Percentiles rank a stretch among this genome's conserved stretches.
Conservation (phyloP, 768 basidiomycete genomes). For the Kwoniella dejecticola region DNA sequence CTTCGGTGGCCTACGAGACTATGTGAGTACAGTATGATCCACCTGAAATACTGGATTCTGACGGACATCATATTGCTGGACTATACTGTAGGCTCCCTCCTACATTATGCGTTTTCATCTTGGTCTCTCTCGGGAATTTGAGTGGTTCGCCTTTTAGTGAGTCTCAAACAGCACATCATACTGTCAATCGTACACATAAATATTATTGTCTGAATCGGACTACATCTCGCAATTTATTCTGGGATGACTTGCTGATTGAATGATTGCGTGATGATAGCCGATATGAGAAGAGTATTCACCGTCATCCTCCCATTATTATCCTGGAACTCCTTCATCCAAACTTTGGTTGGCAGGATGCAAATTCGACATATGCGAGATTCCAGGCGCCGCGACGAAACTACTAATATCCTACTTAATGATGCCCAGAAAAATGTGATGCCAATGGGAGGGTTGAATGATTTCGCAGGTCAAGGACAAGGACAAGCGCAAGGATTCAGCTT, state of each 20-base stretch:
- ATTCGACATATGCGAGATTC: background rate
- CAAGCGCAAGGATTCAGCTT: background rate
- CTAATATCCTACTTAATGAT: background rate
- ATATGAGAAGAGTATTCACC: conserved; percentile 13
- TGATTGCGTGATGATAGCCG: background rate
- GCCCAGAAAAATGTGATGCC: background rate
- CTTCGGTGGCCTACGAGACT: conserved; percentile 8
- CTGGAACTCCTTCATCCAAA: conserved; percentile 5
- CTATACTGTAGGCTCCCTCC: conserved; percentile 1
- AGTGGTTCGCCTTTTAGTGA: background rate
- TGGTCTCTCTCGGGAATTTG: background rate
- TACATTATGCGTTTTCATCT: background rate
- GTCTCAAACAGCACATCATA: background rate
- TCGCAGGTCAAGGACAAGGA: background rate
- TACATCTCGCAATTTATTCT: too few species aligned
- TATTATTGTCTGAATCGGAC: too few species aligned
- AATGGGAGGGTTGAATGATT: too few species aligned
- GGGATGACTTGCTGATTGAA: too few species aligned
- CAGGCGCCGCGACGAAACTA: background rate
- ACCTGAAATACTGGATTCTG: background rate
- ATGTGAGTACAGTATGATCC: background rate
- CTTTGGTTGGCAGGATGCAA: conserved; percentile 6
- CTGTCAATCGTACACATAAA: background rate
- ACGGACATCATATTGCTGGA: background rate
- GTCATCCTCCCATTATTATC: conserved; percentile 8